Conservation (phyloP, 1,284 basidiomycete species). For the Amylostereum areolatum region DNA sequence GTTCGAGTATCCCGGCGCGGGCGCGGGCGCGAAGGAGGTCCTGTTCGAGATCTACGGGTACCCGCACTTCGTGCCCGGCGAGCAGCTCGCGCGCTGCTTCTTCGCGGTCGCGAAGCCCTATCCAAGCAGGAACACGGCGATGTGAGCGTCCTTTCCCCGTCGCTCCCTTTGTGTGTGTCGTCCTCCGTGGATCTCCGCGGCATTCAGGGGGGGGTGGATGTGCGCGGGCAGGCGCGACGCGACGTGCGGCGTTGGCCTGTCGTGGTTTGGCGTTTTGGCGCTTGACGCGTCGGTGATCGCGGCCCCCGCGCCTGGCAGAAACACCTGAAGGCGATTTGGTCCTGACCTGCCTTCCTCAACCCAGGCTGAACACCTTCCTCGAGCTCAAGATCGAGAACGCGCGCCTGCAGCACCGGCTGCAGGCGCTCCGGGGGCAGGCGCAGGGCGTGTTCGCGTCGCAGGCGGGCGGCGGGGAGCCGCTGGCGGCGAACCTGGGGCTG, state of each 20-base stretch:
- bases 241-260: no score
- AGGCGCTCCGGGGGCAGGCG: slow-evolving; percentile 31
- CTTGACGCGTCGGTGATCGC: no score
- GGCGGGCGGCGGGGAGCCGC: no score
- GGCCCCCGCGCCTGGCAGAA: no score
- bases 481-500: slow-evolving; percentile 8
- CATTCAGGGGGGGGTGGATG: background rate
- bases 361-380: slow-evolving; percentile 70
- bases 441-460: slow-evolving; percentile 5
- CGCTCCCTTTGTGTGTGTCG: background rate
- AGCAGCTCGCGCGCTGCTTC: slow-evolving; percentile 44
- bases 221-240: background rate
- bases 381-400: slow-evolving; percentile 78
- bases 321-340: background rate
- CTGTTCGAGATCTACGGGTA: slow-evolving; percentile 73
- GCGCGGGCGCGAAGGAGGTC: slow-evolving; percentile 47
- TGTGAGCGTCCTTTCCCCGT: slow-evolving; percentile 36
- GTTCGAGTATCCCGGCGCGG: slow-evolving; percentile 12
- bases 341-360: background rate
- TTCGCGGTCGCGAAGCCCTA: slow-evolving; percentile 74
- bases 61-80: slow-evolving; percentile 43
- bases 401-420: slow-evolving; percentile 49
- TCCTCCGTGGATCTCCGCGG: background rate
- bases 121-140: slow-evolving; percentile 64
- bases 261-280: no score